phyloP scores from a whole-genome alignment of 495 filamentous ascomycete species.

The Podospora fimiseda region DNA sequence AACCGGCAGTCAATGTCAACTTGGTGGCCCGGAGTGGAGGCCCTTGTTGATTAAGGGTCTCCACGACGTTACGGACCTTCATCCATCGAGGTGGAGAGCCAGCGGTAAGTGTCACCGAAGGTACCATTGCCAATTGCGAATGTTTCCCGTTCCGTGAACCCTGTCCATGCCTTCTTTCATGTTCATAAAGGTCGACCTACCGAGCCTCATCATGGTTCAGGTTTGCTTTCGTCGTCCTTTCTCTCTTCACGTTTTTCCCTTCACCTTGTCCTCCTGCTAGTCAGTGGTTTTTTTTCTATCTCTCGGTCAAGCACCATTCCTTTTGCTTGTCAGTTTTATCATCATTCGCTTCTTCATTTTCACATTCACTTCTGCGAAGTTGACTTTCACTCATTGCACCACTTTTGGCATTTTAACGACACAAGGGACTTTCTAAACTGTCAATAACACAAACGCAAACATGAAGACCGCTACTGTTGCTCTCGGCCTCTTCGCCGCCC shows the following conservation, averaged over 20 bases:
- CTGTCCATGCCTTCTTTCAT: background rate
- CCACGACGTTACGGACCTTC: background rate
- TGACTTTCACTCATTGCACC: conserved; percentile 41
- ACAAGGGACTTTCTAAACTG: conserved; percentile 12
- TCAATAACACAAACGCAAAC: conserved; percentile 22
- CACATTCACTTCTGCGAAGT: conserved; percentile 38
- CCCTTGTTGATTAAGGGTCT: conserved; percentile 1
- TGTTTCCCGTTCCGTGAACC: background rate
- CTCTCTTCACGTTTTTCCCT: conserved; percentile 18
- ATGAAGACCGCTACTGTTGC: conserved; percentile 43
- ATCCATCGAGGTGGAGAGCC: background rate
- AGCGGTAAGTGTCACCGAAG: background rate
- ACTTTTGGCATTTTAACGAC: conserved; percentile 4
- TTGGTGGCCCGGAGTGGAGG: background rate
- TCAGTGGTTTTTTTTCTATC: background rate
- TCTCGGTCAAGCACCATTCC: conserved; percentile 29
- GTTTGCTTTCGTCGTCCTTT: conserved; percentile 14
- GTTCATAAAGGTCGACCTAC: conserved; percentile 19
- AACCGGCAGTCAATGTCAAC: background rate
- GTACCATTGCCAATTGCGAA: background rate
- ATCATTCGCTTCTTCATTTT: conserved; percentile 27
- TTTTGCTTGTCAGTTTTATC: conserved; percentile 29
- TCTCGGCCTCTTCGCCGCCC: conserved; percentile 40
- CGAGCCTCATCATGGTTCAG: conserved; percentile 6
- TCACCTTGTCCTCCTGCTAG: conserved; percentile 13